These are phyloP conservation scores for Colletotrichum limetticola DNA, from an alignment of 2,329 filamentous ascomycete genomes.

Conservation along the genomic window DNA sequence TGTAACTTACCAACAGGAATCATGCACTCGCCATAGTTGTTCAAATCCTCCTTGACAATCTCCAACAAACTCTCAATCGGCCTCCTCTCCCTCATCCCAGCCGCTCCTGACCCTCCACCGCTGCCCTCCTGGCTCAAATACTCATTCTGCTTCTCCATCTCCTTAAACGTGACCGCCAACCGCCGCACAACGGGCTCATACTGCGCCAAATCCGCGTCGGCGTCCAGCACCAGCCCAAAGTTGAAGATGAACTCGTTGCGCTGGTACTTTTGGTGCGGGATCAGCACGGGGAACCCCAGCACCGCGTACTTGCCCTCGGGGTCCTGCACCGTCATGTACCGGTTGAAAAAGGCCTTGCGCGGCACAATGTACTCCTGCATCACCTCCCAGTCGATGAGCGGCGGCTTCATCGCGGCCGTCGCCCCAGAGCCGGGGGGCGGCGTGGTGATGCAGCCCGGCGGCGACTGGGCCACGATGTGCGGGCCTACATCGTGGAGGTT, in stretches of 20 bases:
- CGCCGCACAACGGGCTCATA: conserved; percentile 89
- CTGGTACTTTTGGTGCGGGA: conserved; percentile 83
- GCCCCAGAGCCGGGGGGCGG: conserved; percentile 46
- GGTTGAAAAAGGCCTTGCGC: conserved; percentile 93
- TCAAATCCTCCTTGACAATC: conserved; percentile 85
- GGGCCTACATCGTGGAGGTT: conserved; percentile 57
- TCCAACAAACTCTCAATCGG: conserved; percentile 86
- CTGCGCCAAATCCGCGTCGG: conserved; percentile 74
- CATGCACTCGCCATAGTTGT: conserved; percentile 98
- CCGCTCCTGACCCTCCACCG: conserved; percentile 27
- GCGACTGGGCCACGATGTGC: conserved; percentile 71
- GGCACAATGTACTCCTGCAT: conserved; percentile 95
- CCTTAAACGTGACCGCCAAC: conserved; percentile 85
- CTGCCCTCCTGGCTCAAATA: conserved; percentile 76
- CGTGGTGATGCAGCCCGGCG: conserved; percentile 72
- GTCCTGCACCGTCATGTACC: conserved; percentile 83
- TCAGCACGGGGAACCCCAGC: conserved; percentile 89
- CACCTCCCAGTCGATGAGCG: conserved; percentile 85
- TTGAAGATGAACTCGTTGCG: conserved; percentile 99
- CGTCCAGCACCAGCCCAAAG: conserved; percentile 84
- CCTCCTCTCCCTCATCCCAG: conserved; percentile 54
- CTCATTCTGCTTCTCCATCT: conserved; percentile 90
- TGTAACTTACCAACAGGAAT: conserved; percentile 83
- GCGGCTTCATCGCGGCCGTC: conserved; percentile 55
- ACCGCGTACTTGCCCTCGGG: conserved; percentile 77